Percentiles rank a stretch among this genome's conserved stretches.
Conservation (phyloP, 2,329 filamentous ascomycete species). For the Exophiala bonariae region DNA sequence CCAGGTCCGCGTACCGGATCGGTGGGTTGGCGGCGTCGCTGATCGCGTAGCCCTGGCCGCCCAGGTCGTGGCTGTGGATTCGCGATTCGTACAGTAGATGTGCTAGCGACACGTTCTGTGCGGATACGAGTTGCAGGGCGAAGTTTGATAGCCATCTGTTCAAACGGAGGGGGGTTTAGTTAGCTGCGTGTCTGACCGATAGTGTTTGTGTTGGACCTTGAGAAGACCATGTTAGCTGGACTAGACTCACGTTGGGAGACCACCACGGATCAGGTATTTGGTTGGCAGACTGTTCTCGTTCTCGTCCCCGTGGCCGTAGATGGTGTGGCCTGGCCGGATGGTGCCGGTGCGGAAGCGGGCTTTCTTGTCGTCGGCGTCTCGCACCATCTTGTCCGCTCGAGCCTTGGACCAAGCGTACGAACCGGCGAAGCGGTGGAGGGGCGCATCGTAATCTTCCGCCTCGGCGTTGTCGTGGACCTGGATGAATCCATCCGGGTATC, state of each 20-base stretch:
- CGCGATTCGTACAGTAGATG: conserved; percentile 56
- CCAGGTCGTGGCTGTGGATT: conserved; percentile 42
- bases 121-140: conserved; percentile 53
- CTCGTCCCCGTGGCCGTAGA: conserved; percentile 53
- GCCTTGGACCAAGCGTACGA: conserved; percentile 55
- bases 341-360: conserved; percentile 52
- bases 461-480: conserved; percentile 49
- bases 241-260: conserved; percentile 28
- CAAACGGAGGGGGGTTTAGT: background rate
- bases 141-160: conserved; percentile 44
- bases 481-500: conserved; percentile 39
- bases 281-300: conserved; percentile 38
- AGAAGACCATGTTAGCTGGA: too few species aligned
- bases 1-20: conserved; percentile 34
- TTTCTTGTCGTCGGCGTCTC: conserved; percentile 40
- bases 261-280: conserved; percentile 39
- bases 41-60: conserved; percentile 52
- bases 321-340: conserved; percentile 55
- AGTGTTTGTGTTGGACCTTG: too few species aligned
- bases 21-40: conserved; percentile 51
- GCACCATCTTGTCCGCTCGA: conserved; percentile 53
- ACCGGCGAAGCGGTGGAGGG: conserved; percentile 39
- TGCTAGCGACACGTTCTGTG: conserved; percentile 54
- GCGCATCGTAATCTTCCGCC: conserved; percentile 38
- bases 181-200: too few species aligned